A percentile compares a stretch with the other conserved stretches of the same genome.
Conservation (phyloP, 23 red algal species). For the Gracilaria domingensis region DNA sequence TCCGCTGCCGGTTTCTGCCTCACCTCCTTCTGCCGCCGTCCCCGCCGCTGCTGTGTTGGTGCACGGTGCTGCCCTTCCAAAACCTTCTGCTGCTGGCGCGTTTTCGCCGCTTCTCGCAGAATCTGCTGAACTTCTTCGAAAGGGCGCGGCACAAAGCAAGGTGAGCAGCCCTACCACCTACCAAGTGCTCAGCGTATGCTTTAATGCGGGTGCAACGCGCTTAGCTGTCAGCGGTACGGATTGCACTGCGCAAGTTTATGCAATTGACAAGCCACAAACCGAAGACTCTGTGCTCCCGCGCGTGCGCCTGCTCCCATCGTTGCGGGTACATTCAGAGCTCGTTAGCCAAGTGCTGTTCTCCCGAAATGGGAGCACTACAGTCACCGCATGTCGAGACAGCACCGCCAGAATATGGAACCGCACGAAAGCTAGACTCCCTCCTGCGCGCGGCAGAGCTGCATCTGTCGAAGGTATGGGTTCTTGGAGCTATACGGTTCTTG, state of each 20-base stretch:
- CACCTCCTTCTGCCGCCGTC: not conserved
- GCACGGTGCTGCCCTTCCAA: not conserved
- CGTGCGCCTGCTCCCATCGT: slow-evolving; percentile 55
- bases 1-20: slow-evolving; percentile 17
- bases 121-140: not conserved
- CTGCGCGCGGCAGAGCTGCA: slow-evolving; percentile 10
- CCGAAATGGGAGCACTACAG: slow-evolving; percentile 62
- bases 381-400: slow-evolving; percentile 79
- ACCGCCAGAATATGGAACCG: slow-evolving; percentile 88
- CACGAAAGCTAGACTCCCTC: slow-evolving; percentile 50
- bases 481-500: slow-evolving; percentile 78
- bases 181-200: slow-evolving; percentile 74
- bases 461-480: slow-evolving; percentile 57
- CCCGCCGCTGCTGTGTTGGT: not conserved
- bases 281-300: slow-evolving; percentile 30
- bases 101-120: not conserved
- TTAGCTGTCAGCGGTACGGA: slow-evolving; percentile 82
- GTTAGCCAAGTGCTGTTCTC: slow-evolving; percentile 83
- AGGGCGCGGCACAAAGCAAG: slow-evolving; percentile 48
- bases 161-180: slow-evolving; percentile 38
- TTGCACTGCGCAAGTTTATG: slow-evolving; percentile 76
- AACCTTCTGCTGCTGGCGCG: not conserved
- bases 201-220: slow-evolving; percentile 81
- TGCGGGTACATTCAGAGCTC: slow-evolving; percentile 70
- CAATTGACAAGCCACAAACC: slow-evolving; percentile 39